Percentiles rank a stretch among this genome's conserved stretches.
phyloP scores from a whole-genome alignment of 2,329 filamentous ascomycete species.

The Cladosporium cucumerinum region DNA sequence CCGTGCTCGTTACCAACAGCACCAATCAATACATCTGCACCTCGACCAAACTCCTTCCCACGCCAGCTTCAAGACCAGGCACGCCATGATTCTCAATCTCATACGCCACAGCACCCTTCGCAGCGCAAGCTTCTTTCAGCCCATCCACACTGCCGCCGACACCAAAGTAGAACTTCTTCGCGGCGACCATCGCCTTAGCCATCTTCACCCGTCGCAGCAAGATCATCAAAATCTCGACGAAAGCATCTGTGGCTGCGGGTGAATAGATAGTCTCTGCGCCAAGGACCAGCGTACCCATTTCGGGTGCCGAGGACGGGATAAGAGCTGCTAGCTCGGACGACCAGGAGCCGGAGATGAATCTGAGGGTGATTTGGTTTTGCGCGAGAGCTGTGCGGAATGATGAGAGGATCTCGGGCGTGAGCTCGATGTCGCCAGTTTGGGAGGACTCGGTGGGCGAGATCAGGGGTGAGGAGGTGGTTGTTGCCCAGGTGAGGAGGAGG shows the following conservation, averaged over 20 bases:
- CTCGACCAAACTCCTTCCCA: constrained; percentile 47
- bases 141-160: constrained; percentile 79
- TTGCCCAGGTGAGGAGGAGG: constrained; percentile 64
- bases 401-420: constrained; percentile 56
- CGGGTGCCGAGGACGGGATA: constrained; percentile 41
- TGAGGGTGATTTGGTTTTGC: constrained; percentile 53
- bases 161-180: constrained; percentile 80
- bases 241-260: constrained; percentile 65
- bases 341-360: constrained; percentile 74
- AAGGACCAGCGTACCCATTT: constrained; percentile 54
- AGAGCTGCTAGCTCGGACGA: constrained; percentile 58
- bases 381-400: constrained; percentile 58
- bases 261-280: constrained; percentile 84
- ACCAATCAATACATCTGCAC: constrained; percentile 38
- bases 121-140: constrained; percentile 52
- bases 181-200: constrained; percentile 65
- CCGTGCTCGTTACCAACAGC: not conserved
- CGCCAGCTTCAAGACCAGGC: constrained; percentile 40
- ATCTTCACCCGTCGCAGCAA: constrained; percentile 53
- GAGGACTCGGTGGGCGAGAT: constrained; percentile 17
- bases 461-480: constrained; percentile 21
- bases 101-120: constrained; percentile 43
- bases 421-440: constrained; percentile 60
- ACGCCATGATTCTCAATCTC: constrained; percentile 49
- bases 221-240: constrained; percentile 63